A percentile compares a stretch with the other conserved stretches of the same genome.
Evolutionary conservation across 768 basidiomycete species (phyloP).

Genomic region (Lentinula boryana): DNA sequence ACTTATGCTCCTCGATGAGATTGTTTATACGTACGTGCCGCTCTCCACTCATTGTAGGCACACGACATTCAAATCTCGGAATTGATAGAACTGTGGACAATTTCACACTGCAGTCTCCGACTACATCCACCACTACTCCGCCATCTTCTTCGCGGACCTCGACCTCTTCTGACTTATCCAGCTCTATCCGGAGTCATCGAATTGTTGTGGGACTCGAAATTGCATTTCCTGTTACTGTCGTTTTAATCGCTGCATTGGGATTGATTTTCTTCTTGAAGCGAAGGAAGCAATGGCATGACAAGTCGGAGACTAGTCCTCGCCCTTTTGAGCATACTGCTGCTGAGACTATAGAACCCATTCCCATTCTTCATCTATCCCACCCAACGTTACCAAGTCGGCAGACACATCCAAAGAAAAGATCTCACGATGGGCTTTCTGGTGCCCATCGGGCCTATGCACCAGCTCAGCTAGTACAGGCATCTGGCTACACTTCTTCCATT

Average conservation of each 20-base stretch:
- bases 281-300: not conserved
- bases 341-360: not conserved
- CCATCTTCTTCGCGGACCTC: not conserved
- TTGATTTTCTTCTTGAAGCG: not conserved
- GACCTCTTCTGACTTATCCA: not conserved
- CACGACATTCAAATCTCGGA: not conserved
- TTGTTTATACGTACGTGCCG: slow-evolving; percentile 31
- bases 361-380: not conserved
- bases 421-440: not conserved
- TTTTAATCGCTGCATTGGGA: not conserved
- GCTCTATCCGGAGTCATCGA: not conserved
- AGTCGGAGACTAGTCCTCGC: not conserved
- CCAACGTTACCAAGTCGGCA: not conserved
- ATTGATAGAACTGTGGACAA: not conserved
- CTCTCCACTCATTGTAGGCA: too few relatives aligned
- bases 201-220: not conserved
- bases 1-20: slow-evolving; percentile 29
- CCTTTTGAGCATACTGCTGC: too few relatives aligned
- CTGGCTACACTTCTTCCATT: too few relatives aligned
- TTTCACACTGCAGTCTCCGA: not conserved
- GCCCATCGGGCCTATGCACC: too few relatives aligned
- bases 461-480: too few relatives aligned
- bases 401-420: not conserved
- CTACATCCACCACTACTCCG: not conserved
- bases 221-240: not conserved